Evolutionary conservation across 2,329 filamentous ascomycete genomes (phyloP).

Genomic region (Sporothrix schenckii): DNA sequence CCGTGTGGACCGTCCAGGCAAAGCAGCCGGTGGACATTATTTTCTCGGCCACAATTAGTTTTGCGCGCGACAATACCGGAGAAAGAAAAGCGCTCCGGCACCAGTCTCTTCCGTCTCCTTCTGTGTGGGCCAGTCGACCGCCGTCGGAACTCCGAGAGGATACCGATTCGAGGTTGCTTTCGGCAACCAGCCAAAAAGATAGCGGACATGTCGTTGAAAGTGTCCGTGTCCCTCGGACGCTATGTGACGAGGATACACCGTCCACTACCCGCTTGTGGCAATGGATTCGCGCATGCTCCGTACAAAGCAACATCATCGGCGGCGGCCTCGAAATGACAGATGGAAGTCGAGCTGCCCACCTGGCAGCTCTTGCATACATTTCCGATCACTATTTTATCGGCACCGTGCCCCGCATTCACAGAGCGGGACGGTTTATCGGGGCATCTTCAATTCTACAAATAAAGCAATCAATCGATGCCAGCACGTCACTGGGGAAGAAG

Average conservation of each 20-base stretch:
- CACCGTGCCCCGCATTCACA: conserved; percentile 77
- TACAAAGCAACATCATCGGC: neutral
- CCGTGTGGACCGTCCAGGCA: neutral
- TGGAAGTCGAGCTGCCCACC: conserved; percentile 60
- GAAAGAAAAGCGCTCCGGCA: conserved; percentile 4
- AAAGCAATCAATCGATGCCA: neutral
- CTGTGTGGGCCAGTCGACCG: neutral
- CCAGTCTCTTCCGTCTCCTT: neutral
- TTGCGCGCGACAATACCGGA: neutral
- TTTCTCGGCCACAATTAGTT: conserved; percentile 25
- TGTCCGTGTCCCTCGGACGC: neutral
- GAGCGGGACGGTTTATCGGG: conserved; percentile 38
- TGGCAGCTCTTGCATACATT: conserved; percentile 89
- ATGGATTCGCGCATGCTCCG: conserved; percentile 7
- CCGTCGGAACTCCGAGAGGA: neutral
- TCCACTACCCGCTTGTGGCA: neutral
- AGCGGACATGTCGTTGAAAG: neutral
- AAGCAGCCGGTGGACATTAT: conserved; percentile 22
- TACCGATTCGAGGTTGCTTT: neutral
- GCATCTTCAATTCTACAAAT: neutral
- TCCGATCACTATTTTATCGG: conserved; percentile 91
- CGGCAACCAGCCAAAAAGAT: neutral
- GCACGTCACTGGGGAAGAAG: neutral
- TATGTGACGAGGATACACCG: neutral
- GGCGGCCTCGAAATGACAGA: conserved; percentile 39